These are phyloP conservation scores for Amaranthus tricolor DNA, from an alignment of 179 eudicot species.

Conservation along the genomic window DNA sequence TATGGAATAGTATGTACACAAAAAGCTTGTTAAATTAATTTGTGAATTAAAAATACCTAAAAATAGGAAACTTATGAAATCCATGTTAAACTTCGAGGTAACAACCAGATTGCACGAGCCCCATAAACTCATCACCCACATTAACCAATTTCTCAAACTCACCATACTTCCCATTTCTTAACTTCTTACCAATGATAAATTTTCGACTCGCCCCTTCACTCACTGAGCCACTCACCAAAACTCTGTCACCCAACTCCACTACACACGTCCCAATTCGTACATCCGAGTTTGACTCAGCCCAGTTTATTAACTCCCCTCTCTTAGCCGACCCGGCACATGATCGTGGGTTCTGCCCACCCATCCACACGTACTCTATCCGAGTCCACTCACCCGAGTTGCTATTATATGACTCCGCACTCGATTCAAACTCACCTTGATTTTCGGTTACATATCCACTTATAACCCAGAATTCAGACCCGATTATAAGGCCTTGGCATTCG, in stretches of 20 bases:
- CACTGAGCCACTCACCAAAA: conserved; percentile 47
- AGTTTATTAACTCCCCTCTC: conserved; percentile 34
- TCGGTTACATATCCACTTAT: conserved; percentile 68
- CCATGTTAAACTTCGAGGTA: no score
- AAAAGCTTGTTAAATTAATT: no score
- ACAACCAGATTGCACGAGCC: conserved; percentile 61
- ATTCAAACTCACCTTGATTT: conserved; percentile 51
- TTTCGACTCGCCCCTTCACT: conserved; percentile 42
- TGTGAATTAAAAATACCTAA: no score
- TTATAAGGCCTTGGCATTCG: conserved; percentile 59
- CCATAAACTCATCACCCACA: conserved; percentile 48
- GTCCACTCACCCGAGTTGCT: conserved; percentile 41
- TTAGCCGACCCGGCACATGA: conserved; percentile 37
- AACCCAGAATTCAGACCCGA: conserved; percentile 70
- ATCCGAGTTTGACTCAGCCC: conserved; percentile 36
- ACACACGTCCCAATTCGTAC: conserved; percentile 43
- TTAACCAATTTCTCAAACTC: conserved; percentile 35
- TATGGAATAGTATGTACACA: no score
- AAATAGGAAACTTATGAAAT: no score
- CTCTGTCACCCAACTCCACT: conserved; percentile 43
- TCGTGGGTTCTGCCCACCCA: conserved; percentile 45
- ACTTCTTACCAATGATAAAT: conserved; percentile 29
- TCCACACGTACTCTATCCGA: conserved; percentile 53
- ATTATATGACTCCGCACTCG: conserved; percentile 44
- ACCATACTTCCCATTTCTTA: conserved; percentile 29